Percentiles rank a stretch among this genome's conserved stretches.
Evolutionary conservation across 164 flowering plant genomes (phyloP).

Genomic region (Berberis vulgaris): DNA sequence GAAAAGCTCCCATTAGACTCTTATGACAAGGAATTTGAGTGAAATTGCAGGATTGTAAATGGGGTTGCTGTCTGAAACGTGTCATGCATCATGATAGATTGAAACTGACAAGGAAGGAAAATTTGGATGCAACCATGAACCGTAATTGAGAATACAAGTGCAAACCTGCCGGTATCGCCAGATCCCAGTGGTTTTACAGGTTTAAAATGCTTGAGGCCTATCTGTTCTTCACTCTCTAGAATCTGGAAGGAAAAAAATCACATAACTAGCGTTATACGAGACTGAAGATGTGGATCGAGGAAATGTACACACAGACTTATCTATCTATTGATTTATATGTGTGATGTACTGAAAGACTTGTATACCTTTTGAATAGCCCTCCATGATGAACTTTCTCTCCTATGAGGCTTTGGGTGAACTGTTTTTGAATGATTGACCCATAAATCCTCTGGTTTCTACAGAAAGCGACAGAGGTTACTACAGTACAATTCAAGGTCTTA

Average conservation of each 20-base stretch:
- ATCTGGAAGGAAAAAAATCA: conserved; percentile 33
- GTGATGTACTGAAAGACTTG: background rate
- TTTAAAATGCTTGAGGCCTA: conserved; percentile 78
- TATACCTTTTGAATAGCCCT: conserved; percentile 79
- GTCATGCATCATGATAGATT: background rate
- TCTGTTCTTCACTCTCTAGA: conserved; percentile 60
- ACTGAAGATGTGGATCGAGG: background rate
- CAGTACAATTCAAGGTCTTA: background rate
- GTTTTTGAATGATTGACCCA: conserved; percentile 82
- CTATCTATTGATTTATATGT: background rate
- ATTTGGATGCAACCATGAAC: background rate
- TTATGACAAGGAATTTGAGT: background rate
- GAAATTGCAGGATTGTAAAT: background rate
- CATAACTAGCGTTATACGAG: background rate
- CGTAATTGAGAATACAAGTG: background rate
- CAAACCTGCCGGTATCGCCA: conserved; percentile 97
- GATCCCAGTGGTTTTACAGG: conserved; percentile 90
- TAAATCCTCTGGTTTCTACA: conserved; percentile 93
- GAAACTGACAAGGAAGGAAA: background rate
- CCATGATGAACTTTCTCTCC: conserved; percentile 73
- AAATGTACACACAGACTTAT: background rate
- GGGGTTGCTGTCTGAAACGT: background rate
- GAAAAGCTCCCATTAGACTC: background rate
- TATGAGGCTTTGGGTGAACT: conserved; percentile 88
- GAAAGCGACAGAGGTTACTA: background rate